phyloP scores from a whole-genome alignment of 2,329 filamentous ascomycete genomes.

The Penicillium fuscoglaucum region DNA sequence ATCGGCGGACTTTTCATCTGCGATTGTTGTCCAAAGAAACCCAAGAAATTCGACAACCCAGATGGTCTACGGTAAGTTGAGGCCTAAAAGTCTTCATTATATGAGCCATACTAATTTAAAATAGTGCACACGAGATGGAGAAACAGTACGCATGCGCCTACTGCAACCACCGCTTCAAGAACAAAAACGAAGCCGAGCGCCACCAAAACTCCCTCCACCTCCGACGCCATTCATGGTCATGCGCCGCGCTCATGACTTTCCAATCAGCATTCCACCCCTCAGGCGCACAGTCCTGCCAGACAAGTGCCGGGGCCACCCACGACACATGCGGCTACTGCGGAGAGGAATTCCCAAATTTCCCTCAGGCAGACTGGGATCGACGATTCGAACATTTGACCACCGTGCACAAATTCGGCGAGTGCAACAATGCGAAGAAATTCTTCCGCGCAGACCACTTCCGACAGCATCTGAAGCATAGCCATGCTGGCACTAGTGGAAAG shows the following conservation, averaged over 20 bases:
- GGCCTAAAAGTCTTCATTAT: not conserved
- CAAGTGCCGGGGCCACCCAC: slow-evolving; percentile 37
- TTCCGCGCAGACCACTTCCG: slow-evolving; percentile 97
- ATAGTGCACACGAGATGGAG: slow-evolving; percentile 82
- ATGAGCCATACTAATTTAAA: not conserved
- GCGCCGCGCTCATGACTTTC: slow-evolving; percentile 74
- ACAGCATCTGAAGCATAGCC: slow-evolving; percentile 96
- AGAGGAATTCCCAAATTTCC: slow-evolving; percentile 74
- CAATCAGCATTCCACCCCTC: slow-evolving; percentile 86
- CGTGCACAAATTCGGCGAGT: slow-evolving; percentile 95
- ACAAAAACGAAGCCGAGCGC: slow-evolving; percentile 96
- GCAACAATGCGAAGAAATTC: slow-evolving; percentile 98
- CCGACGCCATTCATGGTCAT: slow-evolving; percentile 93
- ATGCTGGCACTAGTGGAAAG: slow-evolving; percentile 92
- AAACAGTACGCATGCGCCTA: slow-evolving; percentile 95
- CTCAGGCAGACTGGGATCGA: slow-evolving; percentile 83
- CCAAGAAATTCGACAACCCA: slow-evolving; percentile 85
- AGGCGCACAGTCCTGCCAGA: slow-evolving; percentile 46
- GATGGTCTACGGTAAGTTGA: slow-evolving; percentile 75
- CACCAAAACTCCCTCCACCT: slow-evolving; percentile 95
- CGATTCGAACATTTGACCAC: slow-evolving; percentile 84
- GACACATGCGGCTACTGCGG: slow-evolving; percentile 96
- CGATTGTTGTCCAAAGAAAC: slow-evolving; percentile 95
- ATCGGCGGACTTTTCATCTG: slow-evolving; percentile 69
- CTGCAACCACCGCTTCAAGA: slow-evolving; percentile 95